These are phyloP conservation scores for Cytospora leucostoma DNA, from an alignment of 2,329 filamentous ascomycete genomes.

Conservation along the genomic window DNA sequence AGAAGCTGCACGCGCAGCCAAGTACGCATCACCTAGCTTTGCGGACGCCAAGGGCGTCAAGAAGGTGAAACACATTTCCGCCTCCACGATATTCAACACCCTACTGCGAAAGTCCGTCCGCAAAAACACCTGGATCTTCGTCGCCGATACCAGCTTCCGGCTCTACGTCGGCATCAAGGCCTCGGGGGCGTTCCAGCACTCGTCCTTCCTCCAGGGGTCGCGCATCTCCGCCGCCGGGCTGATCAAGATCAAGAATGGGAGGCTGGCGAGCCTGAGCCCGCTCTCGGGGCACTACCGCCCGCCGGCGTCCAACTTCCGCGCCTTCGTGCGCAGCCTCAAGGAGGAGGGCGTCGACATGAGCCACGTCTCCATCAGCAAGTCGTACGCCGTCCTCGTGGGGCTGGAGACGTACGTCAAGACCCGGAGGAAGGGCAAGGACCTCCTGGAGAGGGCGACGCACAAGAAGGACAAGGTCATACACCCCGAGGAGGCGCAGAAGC, in stretches of 20 bases:
- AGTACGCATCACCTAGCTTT: constrained; percentile 66
- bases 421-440: constrained; percentile 62
- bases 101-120: constrained; percentile 76
- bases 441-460: constrained; percentile 51
- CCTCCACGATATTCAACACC: constrained; percentile 74
- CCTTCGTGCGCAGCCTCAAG: constrained; percentile 73
- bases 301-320: constrained; percentile 78
- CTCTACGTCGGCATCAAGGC: constrained; percentile 90
- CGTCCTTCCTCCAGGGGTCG: constrained; percentile 81
- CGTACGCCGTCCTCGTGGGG: constrained; percentile 79
- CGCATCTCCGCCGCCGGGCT: constrained; percentile 81
- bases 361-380: constrained; percentile 75
- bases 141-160: constrained; percentile 80
- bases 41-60: constrained; percentile 61
- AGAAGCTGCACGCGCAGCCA: constrained; percentile 62
- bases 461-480: constrained; percentile 61
- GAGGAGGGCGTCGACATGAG: constrained; percentile 77
- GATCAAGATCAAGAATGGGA: constrained; percentile 81
- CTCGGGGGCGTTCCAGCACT: constrained; percentile 86
- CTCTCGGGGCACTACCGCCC: constrained; percentile 82
- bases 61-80: constrained; percentile 65
- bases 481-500: constrained; percentile 58
- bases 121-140: constrained; percentile 93
- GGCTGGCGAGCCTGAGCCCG: constrained; percentile 71
- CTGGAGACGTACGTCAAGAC: constrained; percentile 78